Evolutionary conservation across 2,329 filamentous ascomycete species (phyloP).

Genomic region (Neocucurbitaria cava): DNA sequence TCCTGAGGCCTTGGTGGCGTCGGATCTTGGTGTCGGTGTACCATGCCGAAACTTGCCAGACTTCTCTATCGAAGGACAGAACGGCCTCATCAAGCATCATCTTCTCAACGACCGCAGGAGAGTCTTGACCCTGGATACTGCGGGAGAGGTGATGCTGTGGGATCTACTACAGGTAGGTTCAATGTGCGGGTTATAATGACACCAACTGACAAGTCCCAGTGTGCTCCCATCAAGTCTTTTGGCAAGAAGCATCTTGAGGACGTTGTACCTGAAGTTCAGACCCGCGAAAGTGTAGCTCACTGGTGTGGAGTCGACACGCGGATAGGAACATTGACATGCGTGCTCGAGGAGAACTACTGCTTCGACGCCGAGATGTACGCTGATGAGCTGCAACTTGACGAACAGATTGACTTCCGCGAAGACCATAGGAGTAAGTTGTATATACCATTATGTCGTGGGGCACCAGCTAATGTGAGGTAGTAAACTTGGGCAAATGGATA

Average conservation of each 20-base stretch:
- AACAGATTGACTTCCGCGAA: constrained; percentile 82
- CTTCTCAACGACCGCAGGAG: constrained; percentile 89
- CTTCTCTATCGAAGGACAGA: constrained; percentile 82
- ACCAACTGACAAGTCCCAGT: constrained; percentile 60
- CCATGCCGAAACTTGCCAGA: constrained; percentile 56
- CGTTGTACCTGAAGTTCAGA: constrained; percentile 86
- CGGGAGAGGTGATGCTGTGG: constrained; percentile 94
- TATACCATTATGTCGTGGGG: constrained; percentile 3
- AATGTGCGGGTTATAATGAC: neutral
- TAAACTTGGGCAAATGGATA: constrained; percentile 97
- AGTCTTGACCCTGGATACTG: constrained; percentile 90
- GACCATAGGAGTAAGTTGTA: constrained; percentile 83
- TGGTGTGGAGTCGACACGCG: constrained; percentile 97
- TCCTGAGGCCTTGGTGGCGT: constrained; percentile 61
- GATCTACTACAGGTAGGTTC: constrained; percentile 79
- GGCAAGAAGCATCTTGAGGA: constrained; percentile 94
- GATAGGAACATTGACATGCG: constrained; percentile 88
- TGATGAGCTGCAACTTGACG: constrained; percentile 79
- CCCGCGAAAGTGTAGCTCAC: constrained; percentile 84
- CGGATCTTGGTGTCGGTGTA: constrained; percentile 38
- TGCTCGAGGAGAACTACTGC: constrained; percentile 91
- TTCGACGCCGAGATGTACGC: constrained; percentile 98
- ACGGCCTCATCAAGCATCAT: constrained; percentile 91
- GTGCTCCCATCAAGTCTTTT: constrained; percentile 86
- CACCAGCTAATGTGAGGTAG: constrained; percentile 52